A percentile compares a stretch with the other conserved stretches of the same genome.
Conservation (phyloP, 2,329 filamentous ascomycete genomes). For the Aspergillus persii region DNA sequence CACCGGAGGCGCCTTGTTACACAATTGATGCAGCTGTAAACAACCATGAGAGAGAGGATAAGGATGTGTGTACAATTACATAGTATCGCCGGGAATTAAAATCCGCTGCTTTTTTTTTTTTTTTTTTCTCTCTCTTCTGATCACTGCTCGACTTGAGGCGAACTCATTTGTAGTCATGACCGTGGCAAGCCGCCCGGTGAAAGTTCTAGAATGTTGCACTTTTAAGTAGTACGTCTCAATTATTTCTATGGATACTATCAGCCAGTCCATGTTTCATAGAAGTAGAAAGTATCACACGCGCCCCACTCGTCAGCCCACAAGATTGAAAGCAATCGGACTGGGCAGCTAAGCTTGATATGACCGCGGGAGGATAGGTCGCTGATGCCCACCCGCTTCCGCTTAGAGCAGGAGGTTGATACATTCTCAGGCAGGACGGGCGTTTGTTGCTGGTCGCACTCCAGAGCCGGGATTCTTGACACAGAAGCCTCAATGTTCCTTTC, state of each 20-base stretch:
- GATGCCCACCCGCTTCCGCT: background rate
- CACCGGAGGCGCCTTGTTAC: slow-evolving; percentile 20
- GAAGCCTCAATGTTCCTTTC: background rate
- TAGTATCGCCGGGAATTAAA: background rate
- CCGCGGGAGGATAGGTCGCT: too few relatives aligned
- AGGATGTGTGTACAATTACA: slow-evolving; percentile 2
- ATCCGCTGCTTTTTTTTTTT: background rate
- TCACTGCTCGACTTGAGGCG: background rate
- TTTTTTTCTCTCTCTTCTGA: background rate
- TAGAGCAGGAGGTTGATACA: background rate
- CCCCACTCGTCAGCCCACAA: background rate
- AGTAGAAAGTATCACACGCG: background rate
- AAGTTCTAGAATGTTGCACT: background rate
- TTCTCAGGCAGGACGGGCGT: background rate
- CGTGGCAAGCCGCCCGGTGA: background rate
- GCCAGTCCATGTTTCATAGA: background rate
- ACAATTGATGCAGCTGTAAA: slow-evolving; percentile 7
- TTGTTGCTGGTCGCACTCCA: background rate
- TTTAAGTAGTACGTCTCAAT: background rate
- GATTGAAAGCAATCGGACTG: background rate
- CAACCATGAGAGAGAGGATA: background rate
- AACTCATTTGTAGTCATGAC: too few relatives aligned
- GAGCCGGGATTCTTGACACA: background rate
- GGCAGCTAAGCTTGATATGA: background rate
- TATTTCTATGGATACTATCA: background rate